Evolutionary conservation across 2,329 filamentous ascomycete genomes (phyloP), one percentile per base, ranked within the genome.

Genomic region (Ambrosiella cleistominuta): DNA sequence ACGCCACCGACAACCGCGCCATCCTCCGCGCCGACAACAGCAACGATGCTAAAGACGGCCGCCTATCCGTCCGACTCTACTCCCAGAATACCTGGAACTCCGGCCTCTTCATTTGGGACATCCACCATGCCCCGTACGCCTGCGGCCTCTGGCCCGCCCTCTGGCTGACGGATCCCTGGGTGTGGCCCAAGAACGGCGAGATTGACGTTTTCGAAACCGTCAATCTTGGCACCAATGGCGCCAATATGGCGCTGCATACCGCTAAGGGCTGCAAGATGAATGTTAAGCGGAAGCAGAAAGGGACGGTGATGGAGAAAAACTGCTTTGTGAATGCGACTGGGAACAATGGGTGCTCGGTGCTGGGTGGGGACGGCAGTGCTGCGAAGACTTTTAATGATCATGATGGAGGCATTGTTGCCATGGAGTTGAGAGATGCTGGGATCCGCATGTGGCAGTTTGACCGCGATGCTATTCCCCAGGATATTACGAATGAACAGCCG

Each of bases 81-180:
- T 84, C 81, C 40, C 81, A 78, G 64, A 71, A 67, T 50, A 75
- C 75, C 50, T 85, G 83, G 67, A 68, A 80, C 64, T 68, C 66
- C n/a, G 82, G 81, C 0, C 75, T 85, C n/a, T 85, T 84, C 68
- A 70, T 85, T 64, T 85, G 85, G 64, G 80, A 85, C 64, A 72
- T 85, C 62, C 72, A 75, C 61, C 81, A 84, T 68, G 78, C 77
- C 0, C 82, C 81, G 0, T 78, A 73, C 63, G 81, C 80, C 47
- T 85, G 81, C 64, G 80, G 74, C 2, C 80, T 75, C 19, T 85
- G 79, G 82, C 79, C 80, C 1, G 75, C 83, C 0, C 72, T 86
- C 9, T 86, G 83, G 83, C 71, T 86, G 6, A 72, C 74, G 0
- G 82, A 86, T 65, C 70, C 73, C 0, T 68, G 66, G 63, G 75